Evolutionary conservation across 192 early-diverging fungal genomes (phyloP).

Genomic region (Umbelopsis sp.): DNA sequence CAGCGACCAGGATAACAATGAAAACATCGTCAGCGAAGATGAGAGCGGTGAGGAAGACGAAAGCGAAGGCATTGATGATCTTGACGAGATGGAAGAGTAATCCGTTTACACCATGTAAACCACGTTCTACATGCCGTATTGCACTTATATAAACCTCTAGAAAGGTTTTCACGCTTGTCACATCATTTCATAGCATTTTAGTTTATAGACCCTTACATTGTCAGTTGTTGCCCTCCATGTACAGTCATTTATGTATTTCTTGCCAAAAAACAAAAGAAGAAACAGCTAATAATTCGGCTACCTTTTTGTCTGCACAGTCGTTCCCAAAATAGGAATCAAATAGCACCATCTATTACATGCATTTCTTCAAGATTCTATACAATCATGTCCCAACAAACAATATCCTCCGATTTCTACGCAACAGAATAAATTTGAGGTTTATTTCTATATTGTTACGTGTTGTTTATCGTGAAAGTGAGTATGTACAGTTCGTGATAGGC

Average conservation of each 20-base stretch:
- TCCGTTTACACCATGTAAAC: no score
- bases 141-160: background rate
- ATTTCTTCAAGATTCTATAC: no score
- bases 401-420: background rate
- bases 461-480: background rate
- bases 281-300: no score
- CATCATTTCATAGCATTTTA: background rate
- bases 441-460: background rate
- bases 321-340: no score
- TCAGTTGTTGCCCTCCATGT: background rate
- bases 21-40: constrained; percentile 38
- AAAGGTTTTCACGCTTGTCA: background rate
- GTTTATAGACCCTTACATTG: background rate
- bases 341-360: no score
- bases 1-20: constrained; percentile 30
- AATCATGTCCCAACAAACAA: background rate
- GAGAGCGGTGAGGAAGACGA: constrained; percentile 31
- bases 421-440: background rate
- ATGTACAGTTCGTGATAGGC: background rate
- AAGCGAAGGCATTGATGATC: constrained; percentile 21
- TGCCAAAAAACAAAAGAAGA: background rate
- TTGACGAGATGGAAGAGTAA: constrained; percentile 6
- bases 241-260: background rate
- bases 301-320: no score
- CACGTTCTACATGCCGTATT: background rate